These are phyloP conservation scores for Mycena venus DNA, from an alignment of 768 basidiomycete genomes.

Conservation along the genomic window DNA sequence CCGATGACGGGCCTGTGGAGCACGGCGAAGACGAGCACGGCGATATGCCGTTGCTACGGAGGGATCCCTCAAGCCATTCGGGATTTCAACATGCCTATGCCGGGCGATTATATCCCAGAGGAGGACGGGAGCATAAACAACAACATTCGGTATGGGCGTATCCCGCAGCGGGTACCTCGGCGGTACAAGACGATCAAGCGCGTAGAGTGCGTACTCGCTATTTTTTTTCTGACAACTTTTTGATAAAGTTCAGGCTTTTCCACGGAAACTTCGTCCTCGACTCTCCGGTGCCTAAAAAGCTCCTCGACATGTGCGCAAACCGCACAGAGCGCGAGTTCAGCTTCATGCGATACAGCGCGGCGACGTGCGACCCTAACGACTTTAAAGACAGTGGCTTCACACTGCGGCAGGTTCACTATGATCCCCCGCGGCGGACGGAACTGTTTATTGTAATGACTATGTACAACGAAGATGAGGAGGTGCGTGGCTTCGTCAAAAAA, in stretches of 20 bases:
- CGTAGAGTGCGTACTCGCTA: constrained; percentile 74
- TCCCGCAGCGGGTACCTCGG: constrained; percentile 91
- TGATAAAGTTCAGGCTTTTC: constrained; percentile 67
- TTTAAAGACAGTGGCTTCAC: constrained; percentile 88
- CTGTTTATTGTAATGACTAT: constrained; percentile 98
- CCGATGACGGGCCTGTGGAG: constrained; percentile 55
- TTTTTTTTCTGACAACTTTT: neutral
- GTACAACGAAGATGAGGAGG: constrained; percentile 76
- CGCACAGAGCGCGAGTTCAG: constrained; percentile 92
- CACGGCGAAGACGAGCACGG: constrained; percentile 64
- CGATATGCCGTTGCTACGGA: constrained; percentile 75
- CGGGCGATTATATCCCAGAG: constrained; percentile 56
- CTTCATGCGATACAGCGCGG: constrained; percentile 96
- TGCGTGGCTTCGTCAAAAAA: constrained; percentile 65
- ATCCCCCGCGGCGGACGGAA: constrained; percentile 91
- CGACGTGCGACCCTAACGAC: constrained; percentile 96
- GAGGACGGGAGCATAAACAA: constrained; percentile 49
- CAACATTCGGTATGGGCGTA: constrained; percentile 89
- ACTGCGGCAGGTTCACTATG: constrained; percentile 91
- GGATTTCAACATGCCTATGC: constrained; percentile 52
- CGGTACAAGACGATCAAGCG: constrained; percentile 95
- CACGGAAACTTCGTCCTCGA: constrained; percentile 96
- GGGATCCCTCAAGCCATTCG: constrained; percentile 53
- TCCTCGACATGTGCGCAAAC: constrained; percentile 85
- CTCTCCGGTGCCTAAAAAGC: constrained; percentile 89